phyloP scores from a whole-genome alignment of 805 yeast genomes.

The Sporopachydermia lactativora region DNA sequence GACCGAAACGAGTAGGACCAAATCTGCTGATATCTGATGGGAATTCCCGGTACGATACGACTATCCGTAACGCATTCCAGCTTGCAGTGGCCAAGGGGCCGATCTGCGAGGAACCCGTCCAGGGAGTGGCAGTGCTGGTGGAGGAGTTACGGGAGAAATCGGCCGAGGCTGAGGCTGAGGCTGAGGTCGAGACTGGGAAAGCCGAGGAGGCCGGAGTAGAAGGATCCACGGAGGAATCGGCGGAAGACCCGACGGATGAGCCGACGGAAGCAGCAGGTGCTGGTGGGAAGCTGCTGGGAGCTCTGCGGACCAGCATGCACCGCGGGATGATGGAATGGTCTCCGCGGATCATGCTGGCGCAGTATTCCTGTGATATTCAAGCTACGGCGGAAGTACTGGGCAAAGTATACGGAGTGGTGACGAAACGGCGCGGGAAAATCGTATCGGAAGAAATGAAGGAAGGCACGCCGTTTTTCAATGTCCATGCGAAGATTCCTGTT shows the following conservation, averaged over 20 bases:
- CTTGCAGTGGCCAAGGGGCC: conserved; percentile 79
- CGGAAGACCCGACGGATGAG: conserved; percentile 8
- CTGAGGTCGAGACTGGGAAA: conserved; percentile 11
- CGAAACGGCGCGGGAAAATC: conserved; percentile 73
- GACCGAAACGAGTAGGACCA: conserved; percentile 65
- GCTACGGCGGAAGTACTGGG: conserved; percentile 92
- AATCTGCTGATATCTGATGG: conserved; percentile 53
- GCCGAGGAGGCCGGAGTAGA: conserved; percentile 12
- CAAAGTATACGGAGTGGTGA: conserved; percentile 88
- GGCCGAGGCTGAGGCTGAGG: conserved; percentile 19
- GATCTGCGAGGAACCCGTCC: conserved; percentile 71
- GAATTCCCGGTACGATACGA: conserved; percentile 37
- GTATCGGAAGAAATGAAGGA: conserved; percentile 92
- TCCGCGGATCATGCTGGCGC: conserved; percentile 83
- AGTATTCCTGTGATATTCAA: conserved; percentile 89
- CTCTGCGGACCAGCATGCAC: conserved; percentile 61
- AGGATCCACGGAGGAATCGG: conserved; percentile 6
- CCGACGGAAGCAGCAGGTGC: conserved; percentile 28
- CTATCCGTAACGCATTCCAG: conserved; percentile 73
- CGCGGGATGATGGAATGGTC: conserved; percentile 64
- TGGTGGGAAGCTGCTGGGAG: conserved; percentile 61
- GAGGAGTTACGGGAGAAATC: conserved; percentile 24
- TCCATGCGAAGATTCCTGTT: conserved; percentile 78
- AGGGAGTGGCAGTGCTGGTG: conserved; percentile 55
- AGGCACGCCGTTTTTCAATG: conserved; percentile 92